Evolutionary conservation across 2,329 filamentous ascomycete species (phyloP).

Genomic region (Biscogniauxia marginata): DNA sequence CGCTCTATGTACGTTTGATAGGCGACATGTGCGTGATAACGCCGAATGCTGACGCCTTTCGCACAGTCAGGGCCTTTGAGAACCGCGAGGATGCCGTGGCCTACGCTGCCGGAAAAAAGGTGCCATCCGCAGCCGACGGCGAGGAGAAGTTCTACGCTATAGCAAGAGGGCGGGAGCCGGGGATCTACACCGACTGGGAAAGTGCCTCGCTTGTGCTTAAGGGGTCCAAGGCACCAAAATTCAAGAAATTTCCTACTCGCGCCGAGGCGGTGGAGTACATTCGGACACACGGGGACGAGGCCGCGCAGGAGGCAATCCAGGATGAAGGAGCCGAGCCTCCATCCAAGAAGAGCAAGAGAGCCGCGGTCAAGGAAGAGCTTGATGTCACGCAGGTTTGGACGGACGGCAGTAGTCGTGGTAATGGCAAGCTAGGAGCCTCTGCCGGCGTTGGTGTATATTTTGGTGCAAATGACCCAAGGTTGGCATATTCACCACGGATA

Average conservation of each 20-base stretch:
- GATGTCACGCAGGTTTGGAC: conserved; percentile 54
- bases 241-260: conserved; percentile 66
- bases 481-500: conserved; percentile 16
- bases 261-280: conserved; percentile 80
- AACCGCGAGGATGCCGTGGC: conserved; percentile 73
- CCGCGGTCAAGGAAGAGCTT: conserved; percentile 19
- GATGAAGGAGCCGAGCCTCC: conserved; percentile 42
- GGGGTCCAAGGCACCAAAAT: conserved; percentile 67
- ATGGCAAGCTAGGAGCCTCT: conserved; percentile 53
- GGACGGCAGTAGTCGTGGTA: conserved; percentile 60
- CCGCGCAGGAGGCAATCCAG: conserved; percentile 42
- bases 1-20: conserved; percentile 60
- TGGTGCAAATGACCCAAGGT: conserved; percentile 55
- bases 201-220: conserved; percentile 71
- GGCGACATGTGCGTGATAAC: background rate
- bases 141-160: conserved; percentile 59
- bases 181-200: conserved; percentile 64
- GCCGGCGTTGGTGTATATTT: conserved; percentile 67
- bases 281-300: conserved; percentile 42
- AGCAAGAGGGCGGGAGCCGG: conserved; percentile 56
- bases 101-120: conserved; percentile 65
- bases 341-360: conserved; percentile 36
- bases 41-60: conserved; percentile 9
- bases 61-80: conserved; percentile 75
- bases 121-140: conserved; percentile 36